Evolutionary conservation across 371 early-diverging fungal genomes (phyloP), one percentile per base, ranked within the genome.

Genomic region (Saksenaea vasiformis): DNA sequence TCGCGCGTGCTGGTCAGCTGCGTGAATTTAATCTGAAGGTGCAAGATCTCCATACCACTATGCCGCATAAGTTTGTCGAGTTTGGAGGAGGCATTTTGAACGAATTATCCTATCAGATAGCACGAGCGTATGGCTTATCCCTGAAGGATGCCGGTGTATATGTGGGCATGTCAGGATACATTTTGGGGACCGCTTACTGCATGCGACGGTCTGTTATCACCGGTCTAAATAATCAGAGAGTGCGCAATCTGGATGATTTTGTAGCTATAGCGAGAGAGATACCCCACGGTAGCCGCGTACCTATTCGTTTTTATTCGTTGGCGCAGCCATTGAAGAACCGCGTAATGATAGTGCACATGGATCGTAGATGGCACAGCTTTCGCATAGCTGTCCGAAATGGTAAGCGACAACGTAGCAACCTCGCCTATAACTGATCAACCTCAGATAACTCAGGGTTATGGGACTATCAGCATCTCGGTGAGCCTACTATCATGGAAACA

Each of bases 21-120:
- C 65, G 81, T 13, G 66, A 72, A 3, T 58, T 92, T 27, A 59
- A 56, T 0, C 79, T 92, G n/a, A 39, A 38, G 1, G 85, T 92
- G 1, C 91, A 94, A 68, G 91, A 95, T 68, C 71, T 97, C 59
- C 91, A 94, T 68, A 57, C 74, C 1, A 82, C 90, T 53, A 90
- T 92, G 28, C 93, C 94, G 0, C 72, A 80, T 66, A 72, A 82
- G 8, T 90, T 82, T 57, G 70, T 97, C 15, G 93, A 95, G 68
- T 80, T 95, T 34, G 97, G 97, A 51, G 98, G 96, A 38, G 90
- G 87, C 14, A 83, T 89, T 22, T 74, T 95, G 36, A 90, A 95
- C 72, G 87, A 94, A 61, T 68, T 95, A 5, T 90, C 91, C 17
- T 95, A 93, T 72, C 95, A 95, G 73, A 82, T 94, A 41, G 96